Percentiles rank a stretch among this genome's conserved stretches.
Evolutionary conservation across 257 asterid genomes (phyloP).

Genomic region (Salvia splendens): DNA sequence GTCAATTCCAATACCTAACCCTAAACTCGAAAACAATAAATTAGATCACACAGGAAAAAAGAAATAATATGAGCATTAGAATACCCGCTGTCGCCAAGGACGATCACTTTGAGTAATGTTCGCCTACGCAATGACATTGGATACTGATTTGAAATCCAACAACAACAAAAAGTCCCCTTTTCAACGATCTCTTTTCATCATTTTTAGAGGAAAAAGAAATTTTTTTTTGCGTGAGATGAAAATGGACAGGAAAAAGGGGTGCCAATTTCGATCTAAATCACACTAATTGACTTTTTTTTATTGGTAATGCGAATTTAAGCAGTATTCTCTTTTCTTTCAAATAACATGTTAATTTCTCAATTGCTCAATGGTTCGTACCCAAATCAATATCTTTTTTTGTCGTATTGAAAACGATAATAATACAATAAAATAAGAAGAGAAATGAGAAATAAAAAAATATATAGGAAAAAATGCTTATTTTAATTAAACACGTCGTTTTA

Average conservation of each 20-base stretch:
- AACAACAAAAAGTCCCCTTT: constrained; percentile 18
- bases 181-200: constrained; percentile 10
- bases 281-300: constrained; percentile 32
- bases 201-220: constrained; percentile 14
- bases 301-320: constrained; percentile 34
- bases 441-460: too few relatives aligned
- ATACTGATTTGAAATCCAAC: constrained; percentile 27
- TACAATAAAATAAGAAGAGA: too few relatives aligned
- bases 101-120: constrained; percentile 93
- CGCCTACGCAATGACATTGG: constrained; percentile 88
- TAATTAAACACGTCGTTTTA: too few relatives aligned
- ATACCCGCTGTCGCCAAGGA: constrained; percentile 99
- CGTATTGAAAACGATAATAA: too few relatives aligned
- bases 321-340: constrained; percentile 12
- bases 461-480: too few relatives aligned
- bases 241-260: constrained; percentile 55
- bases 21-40: constrained; percentile 26
- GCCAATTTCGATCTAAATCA: constrained; percentile 78
- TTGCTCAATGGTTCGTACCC: too few relatives aligned
- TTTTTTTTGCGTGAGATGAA: constrained; percentile 26
- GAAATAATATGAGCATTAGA: constrained; percentile 3
- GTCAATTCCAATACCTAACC: constrained; percentile 26
- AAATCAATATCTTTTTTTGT: too few relatives aligned
- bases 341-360: background rate
- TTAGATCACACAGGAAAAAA: constrained; percentile 17